Evolutionary conservation across 108 stramenopile species (phyloP).

Genomic region (Fragilariopsis cylindrus): DNA sequence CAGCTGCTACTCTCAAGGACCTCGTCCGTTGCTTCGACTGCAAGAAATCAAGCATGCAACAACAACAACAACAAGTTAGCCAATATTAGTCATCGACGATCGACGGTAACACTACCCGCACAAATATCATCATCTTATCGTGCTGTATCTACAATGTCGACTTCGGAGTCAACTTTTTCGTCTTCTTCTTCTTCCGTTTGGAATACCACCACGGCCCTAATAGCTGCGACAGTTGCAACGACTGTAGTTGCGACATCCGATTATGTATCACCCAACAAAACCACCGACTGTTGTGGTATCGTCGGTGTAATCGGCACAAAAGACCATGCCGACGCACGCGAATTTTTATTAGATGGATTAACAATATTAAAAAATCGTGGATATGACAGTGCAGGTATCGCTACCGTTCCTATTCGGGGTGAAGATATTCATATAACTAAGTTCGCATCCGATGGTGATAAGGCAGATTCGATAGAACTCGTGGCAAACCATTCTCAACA

Average conservation of each 20-base stretch:
- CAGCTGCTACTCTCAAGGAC: not conserved
- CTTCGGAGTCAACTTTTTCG: not conserved
- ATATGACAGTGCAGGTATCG: slow-evolving; percentile 98
- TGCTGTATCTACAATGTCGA: slow-evolving; percentile 2
- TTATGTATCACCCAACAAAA: not conserved
- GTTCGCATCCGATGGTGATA: slow-evolving; percentile 91
- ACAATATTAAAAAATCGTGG: slow-evolving; percentile 97
- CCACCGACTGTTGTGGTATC: slow-evolving; percentile 55
- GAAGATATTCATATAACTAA: slow-evolving; percentile 77
- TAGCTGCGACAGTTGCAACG: not conserved
- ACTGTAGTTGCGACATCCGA: not conserved
- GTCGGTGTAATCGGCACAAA: slow-evolving; percentile 42
- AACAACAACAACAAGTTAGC: not conserved
- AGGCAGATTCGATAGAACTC: slow-evolving; percentile 91
- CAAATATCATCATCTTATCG: not conserved
- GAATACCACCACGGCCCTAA: slow-evolving; percentile 1
- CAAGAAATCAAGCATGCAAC: not conserved
- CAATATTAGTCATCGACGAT: not conserved
- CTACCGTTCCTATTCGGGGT: slow-evolving; percentile 68
- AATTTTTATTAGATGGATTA: slow-evolving; percentile 91
- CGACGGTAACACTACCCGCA: not conserved
- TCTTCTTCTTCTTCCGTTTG: not conserved
- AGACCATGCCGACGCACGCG: slow-evolving; percentile 37
- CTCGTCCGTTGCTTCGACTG: not conserved
- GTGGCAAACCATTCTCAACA: slow-evolving; percentile 69